Evolutionary conservation across 345 rosid genomes (phyloP).

Genomic region (Brassica nigra): DNA sequence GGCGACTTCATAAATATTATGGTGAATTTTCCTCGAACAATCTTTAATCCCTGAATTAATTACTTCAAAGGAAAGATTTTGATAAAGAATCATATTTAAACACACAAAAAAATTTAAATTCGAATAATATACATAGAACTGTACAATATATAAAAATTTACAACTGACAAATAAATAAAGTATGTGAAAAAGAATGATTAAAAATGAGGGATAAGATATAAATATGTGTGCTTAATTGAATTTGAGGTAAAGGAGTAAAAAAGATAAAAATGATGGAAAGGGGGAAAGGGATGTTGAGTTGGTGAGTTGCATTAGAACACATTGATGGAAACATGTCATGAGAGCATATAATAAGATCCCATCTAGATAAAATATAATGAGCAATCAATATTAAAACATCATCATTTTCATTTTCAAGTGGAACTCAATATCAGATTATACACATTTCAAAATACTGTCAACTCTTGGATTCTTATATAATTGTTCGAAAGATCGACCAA

Average conservation of each 20-base stretch:
- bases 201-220: constrained; percentile 53
- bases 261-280: constrained; percentile 59
- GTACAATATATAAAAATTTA: not conserved
- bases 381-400: constrained; percentile 36
- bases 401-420: constrained; percentile 37
- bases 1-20: not conserved
- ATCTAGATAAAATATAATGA: constrained; percentile 30
- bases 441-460: not conserved
- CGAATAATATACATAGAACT: not conserved
- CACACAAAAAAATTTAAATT: not conserved
- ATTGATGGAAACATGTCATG: constrained; percentile 56
- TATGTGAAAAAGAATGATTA: constrained; percentile 46
- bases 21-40: not conserved
- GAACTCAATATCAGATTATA: constrained; percentile 18
- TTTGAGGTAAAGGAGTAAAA: constrained; percentile 29
- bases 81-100: not conserved
- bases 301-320: constrained; percentile 58
- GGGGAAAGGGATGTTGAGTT: constrained; percentile 53
- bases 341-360: constrained; percentile 26
- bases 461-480: not conserved
- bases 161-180: constrained; percentile 1
- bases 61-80: not conserved
- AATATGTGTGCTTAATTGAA: constrained; percentile 13
- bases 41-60: not conserved
- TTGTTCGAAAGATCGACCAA: not conserved